phyloP scores from a whole-genome alignment of 1,284 basidiomycete species.

The Ganoderma multipileum region DNA sequence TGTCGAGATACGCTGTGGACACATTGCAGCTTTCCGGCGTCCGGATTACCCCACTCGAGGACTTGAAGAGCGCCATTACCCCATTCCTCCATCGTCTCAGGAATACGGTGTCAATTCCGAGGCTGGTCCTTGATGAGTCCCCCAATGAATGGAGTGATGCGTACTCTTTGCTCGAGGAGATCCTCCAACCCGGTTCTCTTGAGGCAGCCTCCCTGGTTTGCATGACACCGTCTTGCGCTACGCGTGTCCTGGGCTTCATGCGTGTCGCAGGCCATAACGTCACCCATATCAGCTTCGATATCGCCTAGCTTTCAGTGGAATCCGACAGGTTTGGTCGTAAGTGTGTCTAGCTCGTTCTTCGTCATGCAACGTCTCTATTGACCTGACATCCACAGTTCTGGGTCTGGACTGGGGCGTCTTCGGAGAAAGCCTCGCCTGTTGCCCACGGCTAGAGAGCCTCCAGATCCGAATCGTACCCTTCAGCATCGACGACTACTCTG shows the following conservation, averaged over 20 bases:
- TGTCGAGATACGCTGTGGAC: background rate
- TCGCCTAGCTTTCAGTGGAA: background rate
- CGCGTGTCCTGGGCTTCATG: background rate
- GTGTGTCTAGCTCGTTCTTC: background rate
- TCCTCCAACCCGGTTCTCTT: background rate
- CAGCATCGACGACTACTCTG: background rate
- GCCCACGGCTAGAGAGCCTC: background rate
- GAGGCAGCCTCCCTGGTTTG: background rate
- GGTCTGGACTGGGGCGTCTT: background rate
- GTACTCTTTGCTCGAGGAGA: background rate
- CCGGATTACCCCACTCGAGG: background rate
- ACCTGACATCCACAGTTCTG: background rate
- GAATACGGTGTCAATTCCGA: background rate
- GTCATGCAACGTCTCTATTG: background rate
- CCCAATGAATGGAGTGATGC: background rate
- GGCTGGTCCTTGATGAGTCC: background rate
- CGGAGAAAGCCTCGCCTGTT: background rate
- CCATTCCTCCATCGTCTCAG: background rate
- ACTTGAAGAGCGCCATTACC: background rate
- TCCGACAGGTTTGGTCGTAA: background rate
- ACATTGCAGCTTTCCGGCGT: background rate
- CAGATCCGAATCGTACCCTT: background rate
- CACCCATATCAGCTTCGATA: background rate
- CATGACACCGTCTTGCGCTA: background rate
- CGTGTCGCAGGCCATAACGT: background rate